Evolutionary conservation across 2,329 filamentous ascomycete species (phyloP).

Genomic region (Scedosporium dehoogii): DNA sequence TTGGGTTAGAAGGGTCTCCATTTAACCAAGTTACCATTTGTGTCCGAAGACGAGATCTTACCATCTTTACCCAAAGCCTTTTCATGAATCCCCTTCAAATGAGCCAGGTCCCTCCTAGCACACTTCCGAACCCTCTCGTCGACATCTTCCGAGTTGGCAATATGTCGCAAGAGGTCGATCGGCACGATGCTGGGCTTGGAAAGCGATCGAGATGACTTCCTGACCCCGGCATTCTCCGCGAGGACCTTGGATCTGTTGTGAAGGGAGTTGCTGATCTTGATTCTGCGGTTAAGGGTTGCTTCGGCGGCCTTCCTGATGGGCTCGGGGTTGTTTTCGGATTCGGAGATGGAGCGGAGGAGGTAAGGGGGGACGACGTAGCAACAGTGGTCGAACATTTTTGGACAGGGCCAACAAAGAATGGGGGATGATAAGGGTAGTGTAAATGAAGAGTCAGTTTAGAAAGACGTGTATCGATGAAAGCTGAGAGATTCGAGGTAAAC

Average conservation of each 20-base stretch:
- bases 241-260: slow-evolving; percentile 25
- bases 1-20: neutral
- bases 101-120: slow-evolving; percentile 28
- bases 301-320: slow-evolving; percentile 25
- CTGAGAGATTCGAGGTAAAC: no score
- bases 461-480: no score
- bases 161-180: slow-evolving; percentile 25
- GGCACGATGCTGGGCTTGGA: slow-evolving; percentile 25
- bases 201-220: neutral
- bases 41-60: neutral
- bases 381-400: slow-evolving; percentile 9
- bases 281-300: slow-evolving; percentile 23
- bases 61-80: slow-evolving; percentile 8
- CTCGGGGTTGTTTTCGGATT: slow-evolving; percentile 26
- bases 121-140: slow-evolving; percentile 26
- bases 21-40: neutral
- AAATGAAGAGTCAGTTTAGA: no score
- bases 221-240: neutral
- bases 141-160: slow-evolving; percentile 25
- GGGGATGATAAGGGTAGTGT: no score
- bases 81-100: slow-evolving; percentile 22
- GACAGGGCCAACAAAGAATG: no score
- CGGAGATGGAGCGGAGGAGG: slow-evolving; percentile 31
- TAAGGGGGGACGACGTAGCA: slow-evolving; percentile 37
- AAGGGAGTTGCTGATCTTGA: slow-evolving; percentile 20